phyloP scores from a whole-genome alignment of 2,329 filamentous ascomycete genomes.

The Curvularia lunata region DNA sequence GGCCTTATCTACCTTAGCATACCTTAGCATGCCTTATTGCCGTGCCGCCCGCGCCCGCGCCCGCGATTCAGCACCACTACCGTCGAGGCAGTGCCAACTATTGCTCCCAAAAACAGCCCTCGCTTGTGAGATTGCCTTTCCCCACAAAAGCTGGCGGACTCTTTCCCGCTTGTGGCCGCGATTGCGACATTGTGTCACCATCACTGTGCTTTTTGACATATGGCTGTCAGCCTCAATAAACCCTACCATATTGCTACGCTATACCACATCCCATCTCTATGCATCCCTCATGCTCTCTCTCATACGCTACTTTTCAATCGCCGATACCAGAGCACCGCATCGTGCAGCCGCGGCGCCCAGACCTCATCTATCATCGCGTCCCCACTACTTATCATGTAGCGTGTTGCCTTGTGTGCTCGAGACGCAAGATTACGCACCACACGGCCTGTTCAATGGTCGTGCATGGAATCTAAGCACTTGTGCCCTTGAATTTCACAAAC shows the following conservation, averaged over 20 bases:
- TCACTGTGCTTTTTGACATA: constrained; percentile 22
- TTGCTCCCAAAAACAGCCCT: constrained; percentile 23
- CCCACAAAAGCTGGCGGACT: constrained; percentile 31
- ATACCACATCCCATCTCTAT: not conserved
- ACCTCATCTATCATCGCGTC: constrained; percentile 7
- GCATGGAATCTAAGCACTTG: constrained; percentile 8
- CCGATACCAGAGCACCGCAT: constrained; percentile 1
- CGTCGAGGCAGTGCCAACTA: constrained; percentile 16
- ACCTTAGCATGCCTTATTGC: constrained; percentile 1
- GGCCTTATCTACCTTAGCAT: constrained; percentile 6
- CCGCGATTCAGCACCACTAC: constrained; percentile 18
- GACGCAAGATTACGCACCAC: constrained; percentile 35
- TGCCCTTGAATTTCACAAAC: constrained; percentile 27
- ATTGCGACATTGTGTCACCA: constrained; percentile 29
- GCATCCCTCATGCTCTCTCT: constrained; percentile 1
- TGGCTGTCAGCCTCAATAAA: constrained; percentile 11
- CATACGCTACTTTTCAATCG: not conserved
- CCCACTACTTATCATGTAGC: constrained; percentile 16
- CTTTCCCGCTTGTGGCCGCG: constrained; percentile 31
- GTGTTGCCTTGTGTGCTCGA: constrained; percentile 3
- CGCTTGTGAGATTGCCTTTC: constrained; percentile 23
- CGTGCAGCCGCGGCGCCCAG: constrained; percentile 5
- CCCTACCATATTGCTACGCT: not conserved
- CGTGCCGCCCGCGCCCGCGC: constrained; percentile 6
- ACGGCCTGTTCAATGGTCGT: constrained; percentile 19